phyloP scores from a whole-genome alignment of 495 filamentous ascomycete species.

The Parmelia sp. region DNA sequence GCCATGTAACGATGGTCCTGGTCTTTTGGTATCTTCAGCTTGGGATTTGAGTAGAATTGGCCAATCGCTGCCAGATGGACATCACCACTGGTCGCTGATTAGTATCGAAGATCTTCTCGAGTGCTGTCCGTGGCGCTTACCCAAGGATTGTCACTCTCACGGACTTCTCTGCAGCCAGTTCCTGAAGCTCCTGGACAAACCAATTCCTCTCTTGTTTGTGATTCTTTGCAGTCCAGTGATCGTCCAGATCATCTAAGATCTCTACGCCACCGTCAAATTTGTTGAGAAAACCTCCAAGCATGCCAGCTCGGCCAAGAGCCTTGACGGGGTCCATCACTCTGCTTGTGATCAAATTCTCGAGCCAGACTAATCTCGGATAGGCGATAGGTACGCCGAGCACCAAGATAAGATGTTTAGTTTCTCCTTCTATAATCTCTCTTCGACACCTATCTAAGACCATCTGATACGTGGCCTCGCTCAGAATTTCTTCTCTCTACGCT shows the following conservation, averaged over 20 bases:
- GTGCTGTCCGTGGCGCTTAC: conserved; percentile 33
- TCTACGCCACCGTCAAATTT: conserved; percentile 89
- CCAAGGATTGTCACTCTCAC: conserved; percentile 84
- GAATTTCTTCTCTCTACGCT: conserved; percentile 58
- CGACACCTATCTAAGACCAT: conserved; percentile 78
- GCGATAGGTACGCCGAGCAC: conserved; percentile 82
- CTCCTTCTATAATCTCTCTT: conserved; percentile 71
- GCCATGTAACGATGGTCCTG: conserved; percentile 92
- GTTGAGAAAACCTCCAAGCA: conserved; percentile 78
- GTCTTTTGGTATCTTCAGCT: conserved; percentile 69
- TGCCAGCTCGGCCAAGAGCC: conserved; percentile 71
- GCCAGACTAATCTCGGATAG: conserved; percentile 79
- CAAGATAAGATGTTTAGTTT: conserved; percentile 83
- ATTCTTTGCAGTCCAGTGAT: conserved; percentile 95
- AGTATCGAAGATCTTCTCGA: conserved; percentile 16
- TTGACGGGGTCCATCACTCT: conserved; percentile 80
- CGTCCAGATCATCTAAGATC: conserved; percentile 84
- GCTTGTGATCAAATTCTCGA: conserved; percentile 72
- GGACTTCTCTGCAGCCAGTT: conserved; percentile 82
- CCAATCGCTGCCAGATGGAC: conserved; percentile 90
- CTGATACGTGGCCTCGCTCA: conserved; percentile 76
- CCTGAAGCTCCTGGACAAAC: conserved; percentile 83
- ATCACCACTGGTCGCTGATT: conserved; percentile 55
- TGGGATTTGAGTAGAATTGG: conserved; percentile 87
- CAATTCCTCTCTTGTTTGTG: conserved; percentile 83